phyloP scores from a whole-genome alignment of 208 protist genomes.

The Phytomonas sp. region DNA sequence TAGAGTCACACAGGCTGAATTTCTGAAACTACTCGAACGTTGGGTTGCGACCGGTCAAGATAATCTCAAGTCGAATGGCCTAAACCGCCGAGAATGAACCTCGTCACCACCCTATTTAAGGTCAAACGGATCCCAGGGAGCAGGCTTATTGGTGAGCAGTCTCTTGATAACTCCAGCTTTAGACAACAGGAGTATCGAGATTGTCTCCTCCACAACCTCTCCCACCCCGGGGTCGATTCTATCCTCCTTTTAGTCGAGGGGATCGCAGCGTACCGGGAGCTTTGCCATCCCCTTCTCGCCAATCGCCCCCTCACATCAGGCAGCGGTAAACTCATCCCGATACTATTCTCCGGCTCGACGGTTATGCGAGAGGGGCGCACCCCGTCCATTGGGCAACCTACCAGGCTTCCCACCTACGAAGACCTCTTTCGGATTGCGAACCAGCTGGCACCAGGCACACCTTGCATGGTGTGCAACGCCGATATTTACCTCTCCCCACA shows the following conservation, averaged over 20 bases:
- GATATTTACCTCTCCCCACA: slow-evolving; percentile 57
- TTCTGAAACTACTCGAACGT: neutral
- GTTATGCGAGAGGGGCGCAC: neutral
- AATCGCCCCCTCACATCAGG: slow-evolving; percentile 35
- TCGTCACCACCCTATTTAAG: slow-evolving; percentile 73
- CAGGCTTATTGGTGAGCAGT: slow-evolving; percentile 41
- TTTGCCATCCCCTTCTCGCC: slow-evolving; percentile 28
- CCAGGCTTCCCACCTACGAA: slow-evolving; percentile 44
- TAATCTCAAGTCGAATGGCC: neutral
- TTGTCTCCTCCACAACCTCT: slow-evolving; percentile 42
- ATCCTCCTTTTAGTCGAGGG: slow-evolving; percentile 70
- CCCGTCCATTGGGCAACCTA: neutral
- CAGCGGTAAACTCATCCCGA: slow-evolving; percentile 2
- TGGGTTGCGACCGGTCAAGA: neutral
- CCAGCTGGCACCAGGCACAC: slow-evolving; percentile 24
- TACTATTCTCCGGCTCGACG: neutral
- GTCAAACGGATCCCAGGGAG: slow-evolving; percentile 54
- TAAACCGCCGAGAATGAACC: slow-evolving; percentile 32
- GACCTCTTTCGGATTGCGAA: slow-evolving; percentile 73
- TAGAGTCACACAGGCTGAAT: neutral
- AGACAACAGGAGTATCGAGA: slow-evolving; percentile 69
- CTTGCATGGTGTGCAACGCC: slow-evolving; percentile 82
- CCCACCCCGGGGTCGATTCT: slow-evolving; percentile 35
- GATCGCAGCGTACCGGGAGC: slow-evolving; percentile 37
- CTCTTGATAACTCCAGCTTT: slow-evolving; percentile 13